Percentiles rank a stretch among this genome's conserved stretches.
Conservation (phyloP, 2,329 filamentous ascomycete genomes). For the Nothophoma quercina region DNA sequence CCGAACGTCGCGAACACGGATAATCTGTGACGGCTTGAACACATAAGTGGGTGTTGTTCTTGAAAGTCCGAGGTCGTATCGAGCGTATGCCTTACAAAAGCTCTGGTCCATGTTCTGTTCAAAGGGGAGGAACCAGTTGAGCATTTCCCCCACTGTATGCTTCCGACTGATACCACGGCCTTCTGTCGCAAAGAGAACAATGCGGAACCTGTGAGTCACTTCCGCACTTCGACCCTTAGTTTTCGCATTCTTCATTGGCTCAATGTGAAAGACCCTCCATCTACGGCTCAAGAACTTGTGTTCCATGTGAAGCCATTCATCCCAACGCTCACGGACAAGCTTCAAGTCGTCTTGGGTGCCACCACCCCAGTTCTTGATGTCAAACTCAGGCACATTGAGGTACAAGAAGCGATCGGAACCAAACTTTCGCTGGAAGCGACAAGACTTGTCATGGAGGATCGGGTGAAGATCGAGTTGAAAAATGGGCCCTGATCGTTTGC, state of each 20-base stretch:
- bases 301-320: constrained; percentile 45
- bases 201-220: constrained; percentile 26
- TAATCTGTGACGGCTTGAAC: constrained; percentile 51
- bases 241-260: constrained; percentile 48
- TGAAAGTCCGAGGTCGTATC: constrained; percentile 54
- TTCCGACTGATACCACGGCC: constrained; percentile 37
- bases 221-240: constrained; percentile 16
- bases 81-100: constrained; percentile 53
- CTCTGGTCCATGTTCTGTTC: constrained; percentile 43
- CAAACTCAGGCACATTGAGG: constrained; percentile 42
- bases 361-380: neutral
- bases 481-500: constrained; percentile 21
- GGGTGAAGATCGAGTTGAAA: constrained; percentile 38
- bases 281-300: constrained; percentile 52
- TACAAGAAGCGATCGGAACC: constrained; percentile 54
- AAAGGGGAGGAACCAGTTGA: constrained; percentile 53
- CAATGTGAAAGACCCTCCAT: constrained; percentile 52
- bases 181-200: constrained; percentile 48
- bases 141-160: constrained; percentile 33
- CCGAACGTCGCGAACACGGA: constrained; percentile 35
- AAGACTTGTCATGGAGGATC: constrained; percentile 41
- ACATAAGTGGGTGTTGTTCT: constrained; percentile 47
- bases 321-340: constrained; percentile 34
- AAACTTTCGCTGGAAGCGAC: constrained; percentile 48
- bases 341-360: constrained; percentile 12